Percentiles rank a stretch among this genome's conserved stretches.
Conservation (phyloP, 371 early-diverging fungal species). For the Mortierella sp. region DNA sequence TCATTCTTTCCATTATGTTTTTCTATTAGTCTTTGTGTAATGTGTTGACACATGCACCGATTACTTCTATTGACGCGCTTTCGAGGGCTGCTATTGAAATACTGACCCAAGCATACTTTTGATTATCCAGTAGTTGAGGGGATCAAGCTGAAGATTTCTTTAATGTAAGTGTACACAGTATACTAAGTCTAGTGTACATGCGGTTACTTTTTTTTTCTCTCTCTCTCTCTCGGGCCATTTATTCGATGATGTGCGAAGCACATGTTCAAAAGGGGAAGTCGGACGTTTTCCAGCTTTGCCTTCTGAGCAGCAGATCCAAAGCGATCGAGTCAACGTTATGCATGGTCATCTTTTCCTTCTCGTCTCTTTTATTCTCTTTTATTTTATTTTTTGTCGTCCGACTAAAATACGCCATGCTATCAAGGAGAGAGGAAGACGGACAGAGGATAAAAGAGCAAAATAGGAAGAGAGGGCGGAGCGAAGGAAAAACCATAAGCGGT, state of each 20-base stretch:
- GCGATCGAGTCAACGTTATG: too few species aligned
- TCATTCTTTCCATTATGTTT: background rate
- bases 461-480: background rate
- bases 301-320: too few species aligned
- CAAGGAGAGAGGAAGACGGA: too few species aligned
- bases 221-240: background rate
- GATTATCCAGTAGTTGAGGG: too few species aligned
- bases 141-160: too few species aligned
- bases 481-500: background rate
- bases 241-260: too few species aligned
- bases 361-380: background rate
- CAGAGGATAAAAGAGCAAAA: background rate
- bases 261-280: background rate
- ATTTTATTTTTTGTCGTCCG: background rate
- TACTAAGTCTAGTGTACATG: background rate
- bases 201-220: too few species aligned
- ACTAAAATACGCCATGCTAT: background rate
- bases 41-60: constrained; percentile 20
- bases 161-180: too few species aligned
- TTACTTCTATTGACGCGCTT: too few species aligned
- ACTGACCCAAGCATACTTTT: too few species aligned
- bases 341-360: background rate
- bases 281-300: background rate
- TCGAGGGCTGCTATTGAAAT: too few species aligned
- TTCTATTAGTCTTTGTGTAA: constrained; percentile 7